These are phyloP conservation scores for Neurospora sp. DNA, from an alignment of 495 filamentous ascomycete genomes.

Conservation along the genomic window DNA sequence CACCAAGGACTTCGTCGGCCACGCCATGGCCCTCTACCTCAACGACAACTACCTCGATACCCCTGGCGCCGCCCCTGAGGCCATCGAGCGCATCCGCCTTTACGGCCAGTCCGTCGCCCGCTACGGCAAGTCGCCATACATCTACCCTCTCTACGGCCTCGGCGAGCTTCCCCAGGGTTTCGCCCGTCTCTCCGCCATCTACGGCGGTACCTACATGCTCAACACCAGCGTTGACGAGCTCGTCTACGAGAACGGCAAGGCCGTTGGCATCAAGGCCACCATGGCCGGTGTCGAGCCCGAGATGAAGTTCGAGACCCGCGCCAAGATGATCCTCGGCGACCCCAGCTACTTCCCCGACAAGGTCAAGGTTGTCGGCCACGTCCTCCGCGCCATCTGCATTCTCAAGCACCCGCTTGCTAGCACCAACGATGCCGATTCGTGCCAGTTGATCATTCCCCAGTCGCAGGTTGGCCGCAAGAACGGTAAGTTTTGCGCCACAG, in stretches of 20 bases:
- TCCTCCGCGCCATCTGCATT: constrained; percentile 94
- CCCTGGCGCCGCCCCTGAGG: constrained; percentile 66
- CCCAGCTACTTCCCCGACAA: constrained; percentile 94
- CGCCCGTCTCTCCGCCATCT: constrained; percentile 92
- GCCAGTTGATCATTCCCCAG: constrained; percentile 96
- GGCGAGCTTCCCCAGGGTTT: constrained; percentile 98
- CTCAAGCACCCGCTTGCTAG: constrained; percentile 83
- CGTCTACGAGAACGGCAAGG: constrained; percentile 68
- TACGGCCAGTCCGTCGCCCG: constrained; percentile 98
- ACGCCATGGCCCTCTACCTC: constrained; percentile 93
- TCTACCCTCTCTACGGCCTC: constrained; percentile 96
- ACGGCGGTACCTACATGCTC: constrained; percentile 98
- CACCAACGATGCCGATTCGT: constrained; percentile 82
- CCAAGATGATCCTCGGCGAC: constrained; percentile 91
- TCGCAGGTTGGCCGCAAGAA: constrained; percentile 91
- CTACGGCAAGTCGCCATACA: constrained; percentile 98
- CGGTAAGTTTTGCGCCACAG: constrained; percentile 44
- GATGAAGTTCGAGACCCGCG: constrained; percentile 93
- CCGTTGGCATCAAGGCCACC: constrained; percentile 89
- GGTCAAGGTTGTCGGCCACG: constrained; percentile 73
- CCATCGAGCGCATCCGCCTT: constrained; percentile 83
- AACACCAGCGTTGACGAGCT: constrained; percentile 91
- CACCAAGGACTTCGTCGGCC: constrained; percentile 92
- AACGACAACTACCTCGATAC: constrained; percentile 76
- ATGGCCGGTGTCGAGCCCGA: constrained; percentile 77